Evolutionary conservation across 352 stramenopile genomes (phyloP).

Genomic region (Plasmopara halstedii): DNA sequence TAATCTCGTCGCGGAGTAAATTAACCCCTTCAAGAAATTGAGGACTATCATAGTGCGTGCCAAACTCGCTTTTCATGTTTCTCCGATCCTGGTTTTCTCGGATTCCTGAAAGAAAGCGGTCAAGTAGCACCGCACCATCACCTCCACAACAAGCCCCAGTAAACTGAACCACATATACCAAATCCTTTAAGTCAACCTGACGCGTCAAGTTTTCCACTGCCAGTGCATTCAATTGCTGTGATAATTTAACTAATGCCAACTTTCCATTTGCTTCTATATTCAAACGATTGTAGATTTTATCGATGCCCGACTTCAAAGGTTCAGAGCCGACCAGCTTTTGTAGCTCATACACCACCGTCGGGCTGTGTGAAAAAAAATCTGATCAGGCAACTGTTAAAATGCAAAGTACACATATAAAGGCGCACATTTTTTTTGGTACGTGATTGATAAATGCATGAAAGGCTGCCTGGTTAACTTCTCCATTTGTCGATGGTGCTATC

Average conservation of each 20-base stretch:
- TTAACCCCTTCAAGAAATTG: constrained; percentile 68
- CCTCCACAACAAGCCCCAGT: constrained; percentile 67
- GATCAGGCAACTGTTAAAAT: neutral
- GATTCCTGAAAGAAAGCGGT: constrained; percentile 61
- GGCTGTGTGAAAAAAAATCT: constrained; percentile 14
- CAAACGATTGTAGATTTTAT: constrained; percentile 57
- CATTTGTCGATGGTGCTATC: constrained; percentile 53
- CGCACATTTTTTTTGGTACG: constrained; percentile 72
- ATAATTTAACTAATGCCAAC: constrained; percentile 51
- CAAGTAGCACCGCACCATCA: constrained; percentile 54
- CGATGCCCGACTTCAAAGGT: constrained; percentile 25
- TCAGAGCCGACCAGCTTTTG: constrained; percentile 55
- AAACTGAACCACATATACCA: constrained; percentile 69
- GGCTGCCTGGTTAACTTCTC: constrained; percentile 46
- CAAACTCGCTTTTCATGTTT: constrained; percentile 82
- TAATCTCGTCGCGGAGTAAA: constrained; percentile 60
- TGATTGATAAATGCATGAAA: constrained; percentile 81
- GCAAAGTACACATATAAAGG: neutral
- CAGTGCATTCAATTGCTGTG: constrained; percentile 44
- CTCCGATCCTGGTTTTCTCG: constrained; percentile 60
- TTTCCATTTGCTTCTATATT: constrained; percentile 71
- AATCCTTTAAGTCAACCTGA: constrained; percentile 57
- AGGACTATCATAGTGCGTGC: constrained; percentile 75
- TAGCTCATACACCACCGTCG: constrained; percentile 56
- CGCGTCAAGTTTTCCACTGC: constrained; percentile 45